Evolutionary conservation across 805 yeast species (phyloP).

Genomic region (Ogataea methanolica): DNA sequence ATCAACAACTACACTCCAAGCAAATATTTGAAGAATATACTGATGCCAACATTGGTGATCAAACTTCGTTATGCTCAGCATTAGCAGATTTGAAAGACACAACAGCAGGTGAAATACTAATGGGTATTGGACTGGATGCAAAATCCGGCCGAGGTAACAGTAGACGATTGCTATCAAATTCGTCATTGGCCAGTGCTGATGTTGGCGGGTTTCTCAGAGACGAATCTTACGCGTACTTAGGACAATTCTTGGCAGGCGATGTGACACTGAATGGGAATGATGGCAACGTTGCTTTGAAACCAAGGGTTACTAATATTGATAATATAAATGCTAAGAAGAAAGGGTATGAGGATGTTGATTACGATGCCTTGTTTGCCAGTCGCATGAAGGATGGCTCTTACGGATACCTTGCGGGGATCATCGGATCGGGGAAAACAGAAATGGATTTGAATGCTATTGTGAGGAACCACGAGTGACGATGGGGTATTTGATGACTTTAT

Average conservation of each 20-base stretch:
- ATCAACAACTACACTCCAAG: too few species aligned
- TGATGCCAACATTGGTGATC: conserved; percentile 4
- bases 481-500: too few species aligned
- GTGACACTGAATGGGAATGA: neutral
- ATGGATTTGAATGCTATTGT: conserved; percentile 9
- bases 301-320: conserved; percentile 1
- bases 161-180: conserved; percentile 3
- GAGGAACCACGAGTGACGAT: neutral
- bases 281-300: neutral
- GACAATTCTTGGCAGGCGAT: conserved; percentile 30
- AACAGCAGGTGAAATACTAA: conserved; percentile 17
- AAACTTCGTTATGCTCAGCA: conserved; percentile 26
- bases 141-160: neutral
- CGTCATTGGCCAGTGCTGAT: conserved; percentile 11
- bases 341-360: conserved; percentile 14
- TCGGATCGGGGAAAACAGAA: conserved; percentile 23
- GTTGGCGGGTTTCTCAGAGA: conserved; percentile 24
- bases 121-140: conserved; percentile 11
- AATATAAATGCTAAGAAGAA: neutral
- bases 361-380: conserved; percentile 20
- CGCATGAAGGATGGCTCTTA: conserved; percentile 30
- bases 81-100: conserved; percentile 17
- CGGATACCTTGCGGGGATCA: conserved; percentile 31
- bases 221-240: conserved; percentile 42
- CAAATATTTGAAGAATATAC: neutral